These are phyloP conservation scores for Staphylotrichum longicolle DNA, from an alignment of 495 filamentous ascomycete genomes.

Conservation along the genomic window DNA sequence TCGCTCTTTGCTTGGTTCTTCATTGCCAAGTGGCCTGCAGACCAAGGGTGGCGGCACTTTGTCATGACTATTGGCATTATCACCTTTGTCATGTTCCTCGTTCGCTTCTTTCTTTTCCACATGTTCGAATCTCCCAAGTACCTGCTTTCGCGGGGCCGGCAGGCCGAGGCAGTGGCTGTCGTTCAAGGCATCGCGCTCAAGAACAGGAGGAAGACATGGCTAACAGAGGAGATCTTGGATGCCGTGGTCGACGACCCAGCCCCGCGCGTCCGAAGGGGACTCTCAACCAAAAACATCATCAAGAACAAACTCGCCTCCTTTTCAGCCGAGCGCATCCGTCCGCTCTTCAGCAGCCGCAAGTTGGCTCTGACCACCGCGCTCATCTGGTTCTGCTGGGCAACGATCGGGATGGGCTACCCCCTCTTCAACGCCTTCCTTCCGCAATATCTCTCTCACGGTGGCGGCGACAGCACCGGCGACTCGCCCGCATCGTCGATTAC, in stretches of 20 bases:
- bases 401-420: conserved; percentile 62
- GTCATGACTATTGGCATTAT: conserved; percentile 68
- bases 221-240: conserved; percentile 60
- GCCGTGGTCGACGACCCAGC: conserved; percentile 46
- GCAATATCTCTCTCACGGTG: conserved; percentile 71
- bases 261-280: conserved; percentile 22
- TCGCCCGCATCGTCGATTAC: conserved; percentile 27
- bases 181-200: conserved; percentile 71
- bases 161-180: conserved; percentile 70
- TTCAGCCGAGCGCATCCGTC: conserved; percentile 45
- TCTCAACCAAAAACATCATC: conserved; percentile 40
- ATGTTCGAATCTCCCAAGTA: conserved; percentile 84
- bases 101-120: conserved; percentile 77
- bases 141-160: conserved; percentile 69
- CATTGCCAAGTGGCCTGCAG: conserved; percentile 64
- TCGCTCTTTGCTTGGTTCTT: conserved; percentile 77
- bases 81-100: conserved; percentile 66
- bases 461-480: conserved; percentile 26
- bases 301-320: conserved; percentile 41
- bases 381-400: conserved; percentile 59
- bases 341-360: conserved; percentile 47
- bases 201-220: conserved; percentile 62
- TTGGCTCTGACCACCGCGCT: conserved; percentile 50
- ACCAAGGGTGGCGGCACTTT: conserved; percentile 78
- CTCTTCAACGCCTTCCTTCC: conserved; percentile 85